Conservation (phyloP, 352 stramenopile species). For the Phytophthora lateralis region DNA sequence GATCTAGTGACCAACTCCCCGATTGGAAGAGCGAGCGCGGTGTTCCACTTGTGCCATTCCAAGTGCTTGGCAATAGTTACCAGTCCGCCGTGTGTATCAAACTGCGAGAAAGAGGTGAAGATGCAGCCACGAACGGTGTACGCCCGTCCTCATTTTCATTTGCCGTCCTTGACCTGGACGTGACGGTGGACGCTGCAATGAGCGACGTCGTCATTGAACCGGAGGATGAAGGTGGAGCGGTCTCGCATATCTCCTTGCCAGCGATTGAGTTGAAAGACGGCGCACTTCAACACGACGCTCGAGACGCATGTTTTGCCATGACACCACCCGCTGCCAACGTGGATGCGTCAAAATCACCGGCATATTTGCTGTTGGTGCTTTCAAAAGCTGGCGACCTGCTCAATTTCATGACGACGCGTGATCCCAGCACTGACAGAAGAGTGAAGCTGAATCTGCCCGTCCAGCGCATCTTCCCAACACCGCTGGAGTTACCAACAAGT, state of each 20-base stretch:
- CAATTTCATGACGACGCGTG: slow-evolving; percentile 47
- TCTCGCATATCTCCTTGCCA: slow-evolving; percentile 18
- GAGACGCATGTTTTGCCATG: slow-evolving; percentile 63
- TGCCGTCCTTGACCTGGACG: slow-evolving; percentile 49
- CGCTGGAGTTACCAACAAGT: slow-evolving; percentile 35
- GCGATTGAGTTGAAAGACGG: slow-evolving; percentile 33
- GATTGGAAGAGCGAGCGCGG: slow-evolving; percentile 67
- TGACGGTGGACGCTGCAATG: slow-evolving; percentile 17
- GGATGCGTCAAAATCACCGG: slow-evolving; percentile 7
- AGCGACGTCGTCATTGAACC: slow-evolving; percentile 22
- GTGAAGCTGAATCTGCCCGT: slow-evolving; percentile 50
- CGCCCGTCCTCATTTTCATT: slow-evolving; percentile 38
- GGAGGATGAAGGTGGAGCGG: slow-evolving; percentile 25
- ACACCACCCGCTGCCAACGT: slow-evolving; percentile 19
- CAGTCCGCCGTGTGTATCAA: slow-evolving; percentile 61
- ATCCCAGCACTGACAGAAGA: slow-evolving; percentile 39
- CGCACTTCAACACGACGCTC: slow-evolving; percentile 48
- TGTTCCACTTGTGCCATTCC: slow-evolving; percentile 54
- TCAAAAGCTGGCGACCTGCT: slow-evolving; percentile 55
- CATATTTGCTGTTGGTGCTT: slow-evolving; percentile 60
- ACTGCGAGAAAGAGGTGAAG: slow-evolving; percentile 40
- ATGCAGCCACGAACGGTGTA: slow-evolving; percentile 14
- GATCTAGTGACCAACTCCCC: slow-evolving; percentile 50
- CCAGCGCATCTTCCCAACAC: slow-evolving; percentile 60
- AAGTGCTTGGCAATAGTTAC: slow-evolving; percentile 41